phyloP scores from a whole-genome alignment of 2,329 filamentous ascomycete species.

The Pseudogymnoascus sp. region DNA sequence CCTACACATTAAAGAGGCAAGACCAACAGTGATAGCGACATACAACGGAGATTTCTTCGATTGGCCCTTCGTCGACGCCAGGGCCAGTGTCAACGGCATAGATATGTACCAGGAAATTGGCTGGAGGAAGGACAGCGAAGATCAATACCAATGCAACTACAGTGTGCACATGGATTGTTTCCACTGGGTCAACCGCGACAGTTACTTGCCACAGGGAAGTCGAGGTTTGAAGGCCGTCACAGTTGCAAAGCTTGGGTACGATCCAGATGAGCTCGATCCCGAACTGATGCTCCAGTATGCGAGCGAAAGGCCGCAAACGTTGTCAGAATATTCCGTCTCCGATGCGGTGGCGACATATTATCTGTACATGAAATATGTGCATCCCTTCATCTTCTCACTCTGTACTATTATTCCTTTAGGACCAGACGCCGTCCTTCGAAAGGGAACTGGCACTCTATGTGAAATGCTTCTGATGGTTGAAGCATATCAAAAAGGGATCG shows the following conservation, averaged over 20 bases:
- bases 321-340: constrained; percentile 97
- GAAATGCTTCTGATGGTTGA: constrained; percentile 99
- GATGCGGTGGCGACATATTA: constrained; percentile 99
- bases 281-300: constrained; percentile 96
- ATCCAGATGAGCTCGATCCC: constrained; percentile 94
- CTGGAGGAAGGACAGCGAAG: constrained; percentile 89
- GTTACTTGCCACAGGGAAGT: constrained; percentile 93
- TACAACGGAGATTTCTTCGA: constrained; percentile 99
- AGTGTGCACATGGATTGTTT: constrained; percentile 99
- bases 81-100: constrained; percentile 88
- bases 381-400: constrained; percentile 97
- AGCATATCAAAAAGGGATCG: constrained; percentile 84
- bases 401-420: constrained; percentile 93
- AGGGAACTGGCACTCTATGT: constrained; percentile 96
- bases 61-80: constrained; percentile 95
- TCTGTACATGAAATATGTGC: constrained; percentile 99
- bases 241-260: constrained; percentile 94
- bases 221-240: constrained; percentile 96
- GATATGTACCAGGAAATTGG: constrained; percentile 99
- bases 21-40: constrained; percentile 95
- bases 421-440: constrained; percentile 85
- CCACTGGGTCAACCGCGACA: constrained; percentile 97
- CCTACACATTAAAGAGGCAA: constrained; percentile 85
- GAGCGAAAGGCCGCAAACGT: constrained; percentile 79
- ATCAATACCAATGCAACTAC: constrained; percentile 93